Conservation (phyloP, 176 grass and related monocot genomes). For the Chrysopogon serrulatus region DNA sequence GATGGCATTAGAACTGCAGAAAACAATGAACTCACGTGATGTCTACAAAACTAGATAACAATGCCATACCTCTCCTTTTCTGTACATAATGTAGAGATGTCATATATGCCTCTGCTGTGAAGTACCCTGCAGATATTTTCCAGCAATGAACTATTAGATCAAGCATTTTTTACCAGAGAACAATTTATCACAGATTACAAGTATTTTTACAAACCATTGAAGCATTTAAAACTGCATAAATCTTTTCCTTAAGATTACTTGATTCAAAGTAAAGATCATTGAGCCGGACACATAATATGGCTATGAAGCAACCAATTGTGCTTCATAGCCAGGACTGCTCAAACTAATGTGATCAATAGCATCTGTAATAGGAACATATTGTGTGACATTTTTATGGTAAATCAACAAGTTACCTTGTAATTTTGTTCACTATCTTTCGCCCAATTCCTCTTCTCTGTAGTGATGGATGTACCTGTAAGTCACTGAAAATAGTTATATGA, state of each 20-base stretch:
- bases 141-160: not conserved
- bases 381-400: not conserved
- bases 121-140: conserved; percentile 56
- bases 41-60: not conserved
- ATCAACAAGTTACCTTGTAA: conserved; percentile 48
- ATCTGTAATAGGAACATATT: not conserved
- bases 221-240: not conserved
- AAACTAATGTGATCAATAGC: not conserved
- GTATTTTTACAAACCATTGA: not conserved
- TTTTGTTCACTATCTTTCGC: conserved; percentile 72
- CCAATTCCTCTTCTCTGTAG: conserved; percentile 82
- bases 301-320: not conserved
- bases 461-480: conserved; percentile 81
- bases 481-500: conserved; percentile 57
- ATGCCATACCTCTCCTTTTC: conserved; percentile 67
- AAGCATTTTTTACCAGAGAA: conserved; percentile 12
- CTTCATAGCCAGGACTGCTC: not conserved
- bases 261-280: not conserved
- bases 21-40: not conserved
- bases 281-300: not conserved
- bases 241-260: not conserved
- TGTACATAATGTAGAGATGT: conserved; percentile 83
- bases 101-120: conserved; percentile 79
- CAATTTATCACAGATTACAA: not conserved
- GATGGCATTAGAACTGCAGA: not conserved